Evolutionary conservation across 2,329 filamentous ascomycete species (phyloP).

Genomic region (Talaromyces albobiverticillius): DNA sequence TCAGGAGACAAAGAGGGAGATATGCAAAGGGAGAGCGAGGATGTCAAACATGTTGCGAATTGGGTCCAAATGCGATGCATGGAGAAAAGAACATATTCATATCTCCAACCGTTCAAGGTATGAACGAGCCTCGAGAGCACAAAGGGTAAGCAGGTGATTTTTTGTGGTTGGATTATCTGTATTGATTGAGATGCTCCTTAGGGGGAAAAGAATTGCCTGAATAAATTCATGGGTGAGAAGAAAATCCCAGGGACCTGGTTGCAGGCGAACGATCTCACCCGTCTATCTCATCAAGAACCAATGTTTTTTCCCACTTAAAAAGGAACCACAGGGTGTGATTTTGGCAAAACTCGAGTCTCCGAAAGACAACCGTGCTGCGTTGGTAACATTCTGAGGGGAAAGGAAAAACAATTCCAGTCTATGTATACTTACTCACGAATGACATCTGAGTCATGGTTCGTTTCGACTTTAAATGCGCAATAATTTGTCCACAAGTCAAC

Average conservation of each 20-base stretch:
- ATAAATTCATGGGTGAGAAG: constrained; percentile 51
- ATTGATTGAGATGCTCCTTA: constrained; percentile 28
- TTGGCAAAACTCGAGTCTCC: constrained; percentile 33
- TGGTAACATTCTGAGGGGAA: constrained; percentile 55
- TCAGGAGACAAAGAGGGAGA: constrained; percentile 16
- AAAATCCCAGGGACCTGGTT: constrained; percentile 43
- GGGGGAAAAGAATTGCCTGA: constrained; percentile 42
- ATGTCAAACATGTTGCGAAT: constrained; percentile 42
- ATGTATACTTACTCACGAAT: constrained; percentile 98
- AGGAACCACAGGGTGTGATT: constrained; percentile 24
- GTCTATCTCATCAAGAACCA: constrained; percentile 32
- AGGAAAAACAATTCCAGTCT: constrained; percentile 54
- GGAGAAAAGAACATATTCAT: constrained; percentile 31
- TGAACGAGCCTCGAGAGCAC: constrained; percentile 24
- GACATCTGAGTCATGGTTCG: constrained; percentile 87
- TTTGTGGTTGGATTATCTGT: constrained; percentile 26
- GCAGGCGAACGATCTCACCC: constrained; percentile 68
- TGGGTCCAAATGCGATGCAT: constrained; percentile 36
- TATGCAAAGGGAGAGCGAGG: constrained; percentile 44
- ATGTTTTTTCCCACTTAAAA: constrained; percentile 22
- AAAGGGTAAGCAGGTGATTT: constrained; percentile 26
- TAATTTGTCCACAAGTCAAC: constrained; percentile 98
- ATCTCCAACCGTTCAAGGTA: constrained; percentile 34
- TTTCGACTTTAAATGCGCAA: constrained; percentile 97
- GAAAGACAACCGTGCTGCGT: constrained; percentile 35